phyloP scores from a whole-genome alignment of 768 basidiomycete genomes.

The Candolleomyces eurysporus region DNA sequence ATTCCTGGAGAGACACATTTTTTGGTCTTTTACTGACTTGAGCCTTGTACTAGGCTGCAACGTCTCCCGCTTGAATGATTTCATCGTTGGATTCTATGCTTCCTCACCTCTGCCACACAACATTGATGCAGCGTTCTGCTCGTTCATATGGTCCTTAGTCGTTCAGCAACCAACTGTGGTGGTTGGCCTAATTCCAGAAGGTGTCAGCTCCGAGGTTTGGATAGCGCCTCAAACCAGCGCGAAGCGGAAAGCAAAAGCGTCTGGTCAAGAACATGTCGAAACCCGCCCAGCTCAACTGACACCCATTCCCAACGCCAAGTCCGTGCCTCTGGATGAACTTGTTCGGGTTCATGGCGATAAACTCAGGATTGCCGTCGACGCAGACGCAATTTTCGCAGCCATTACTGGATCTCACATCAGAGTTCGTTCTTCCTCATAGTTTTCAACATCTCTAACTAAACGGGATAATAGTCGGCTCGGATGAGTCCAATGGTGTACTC shows the following conservation, averaged over 20 bases:
- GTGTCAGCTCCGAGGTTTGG: conserved; percentile 63
- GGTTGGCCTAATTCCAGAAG: conserved; percentile 68
- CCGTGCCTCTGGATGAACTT: conserved; percentile 56
- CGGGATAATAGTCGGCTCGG: conserved; percentile 58
- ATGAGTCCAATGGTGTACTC: conserved; percentile 85
- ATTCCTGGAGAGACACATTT: conserved; percentile 1
- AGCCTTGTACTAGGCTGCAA: conserved; percentile 56
- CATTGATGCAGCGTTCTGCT: conserved; percentile 72
- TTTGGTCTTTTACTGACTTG: conserved; percentile 13
- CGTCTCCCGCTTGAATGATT: conserved; percentile 67
- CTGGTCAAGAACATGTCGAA: conserved; percentile 47
- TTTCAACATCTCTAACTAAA: not conserved
- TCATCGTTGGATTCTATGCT: conserved; percentile 65
- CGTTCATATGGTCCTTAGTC: conserved; percentile 81
- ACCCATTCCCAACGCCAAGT: conserved; percentile 53
- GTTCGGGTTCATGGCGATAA: conserved; percentile 54
- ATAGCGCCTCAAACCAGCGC: conserved; percentile 75
- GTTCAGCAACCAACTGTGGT: conserved; percentile 71
- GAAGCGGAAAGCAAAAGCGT: conserved; percentile 60
- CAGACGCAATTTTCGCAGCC: conserved; percentile 71
- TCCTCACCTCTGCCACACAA: conserved; percentile 47
- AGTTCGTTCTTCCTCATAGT: conserved; percentile 40
- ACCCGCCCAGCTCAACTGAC: conserved; percentile 45
- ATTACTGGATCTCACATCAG: conserved; percentile 84
- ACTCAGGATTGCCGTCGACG: conserved; percentile 73